phyloP scores from a whole-genome alignment of 495 filamentous ascomycete genomes.

The Tuber brumale region DNA sequence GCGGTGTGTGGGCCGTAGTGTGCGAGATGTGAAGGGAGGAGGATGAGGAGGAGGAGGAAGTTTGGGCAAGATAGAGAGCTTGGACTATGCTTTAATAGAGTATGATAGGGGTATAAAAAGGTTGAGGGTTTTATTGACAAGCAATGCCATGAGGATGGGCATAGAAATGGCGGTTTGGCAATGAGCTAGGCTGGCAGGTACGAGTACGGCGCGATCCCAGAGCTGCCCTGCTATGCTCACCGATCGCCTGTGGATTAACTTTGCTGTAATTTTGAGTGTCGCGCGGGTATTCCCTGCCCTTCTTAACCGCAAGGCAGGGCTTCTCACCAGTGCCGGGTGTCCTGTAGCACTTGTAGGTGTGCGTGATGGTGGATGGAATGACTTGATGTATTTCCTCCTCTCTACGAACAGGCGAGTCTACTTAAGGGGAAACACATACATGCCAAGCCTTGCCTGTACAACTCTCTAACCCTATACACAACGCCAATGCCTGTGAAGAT shows the following conservation, averaged over 20 bases:
- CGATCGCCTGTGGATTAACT: neutral
- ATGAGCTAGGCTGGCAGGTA: neutral
- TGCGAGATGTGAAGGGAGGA: neutral
- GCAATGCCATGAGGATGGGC: neutral
- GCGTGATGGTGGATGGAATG: too few species aligned
- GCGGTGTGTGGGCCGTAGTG: neutral
- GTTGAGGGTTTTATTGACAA: neutral
- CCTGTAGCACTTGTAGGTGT: too few species aligned
- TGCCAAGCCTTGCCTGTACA: too few species aligned
- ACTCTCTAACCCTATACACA: too few species aligned
- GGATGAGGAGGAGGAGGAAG: neutral
- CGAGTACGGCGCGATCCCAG: neutral
- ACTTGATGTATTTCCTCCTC: too few species aligned
- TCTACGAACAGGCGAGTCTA: too few species aligned
- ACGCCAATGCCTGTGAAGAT: too few species aligned
- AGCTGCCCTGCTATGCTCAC: neutral
- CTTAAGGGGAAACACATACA: too few species aligned
- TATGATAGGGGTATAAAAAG: neutral
- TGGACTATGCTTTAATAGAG: neutral
- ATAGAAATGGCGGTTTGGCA: neutral
- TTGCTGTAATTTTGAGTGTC: neutral
- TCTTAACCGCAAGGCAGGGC: neutral
- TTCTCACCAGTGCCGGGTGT: too few species aligned
- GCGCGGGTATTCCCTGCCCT: neutral
- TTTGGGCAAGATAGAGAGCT: neutral